Evolutionary conservation across 2,329 filamentous ascomycete species (phyloP).

Genomic region (Sporothrix inflata): DNA sequence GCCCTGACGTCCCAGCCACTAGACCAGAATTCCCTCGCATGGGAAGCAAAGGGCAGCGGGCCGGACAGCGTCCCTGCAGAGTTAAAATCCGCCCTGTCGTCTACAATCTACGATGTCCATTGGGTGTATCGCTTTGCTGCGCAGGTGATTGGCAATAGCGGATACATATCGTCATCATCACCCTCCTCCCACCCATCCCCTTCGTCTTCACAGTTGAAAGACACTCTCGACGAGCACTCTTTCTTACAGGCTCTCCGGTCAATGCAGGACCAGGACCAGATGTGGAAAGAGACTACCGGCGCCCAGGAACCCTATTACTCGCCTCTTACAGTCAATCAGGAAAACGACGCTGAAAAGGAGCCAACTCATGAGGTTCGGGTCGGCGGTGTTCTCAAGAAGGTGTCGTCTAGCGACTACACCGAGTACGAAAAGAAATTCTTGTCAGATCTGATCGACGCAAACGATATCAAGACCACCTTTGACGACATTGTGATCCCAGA

Average conservation of each 20-base stretch:
- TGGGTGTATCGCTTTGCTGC: conserved; percentile 42
- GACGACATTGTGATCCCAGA: conserved; percentile 79
- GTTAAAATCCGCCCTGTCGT: conserved; percentile 24
- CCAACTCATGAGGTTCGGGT: conserved; percentile 24
- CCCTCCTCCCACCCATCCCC: neutral
- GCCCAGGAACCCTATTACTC: conserved; percentile 39
- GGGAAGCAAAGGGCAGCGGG: neutral
- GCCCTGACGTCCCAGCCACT: conserved; percentile 41
- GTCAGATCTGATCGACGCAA: conserved; percentile 77
- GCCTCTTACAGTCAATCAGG: conserved; percentile 28
- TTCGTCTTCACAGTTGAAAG: conserved; percentile 13
- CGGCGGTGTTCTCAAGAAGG: conserved; percentile 20
- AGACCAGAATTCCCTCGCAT: conserved; percentile 28
- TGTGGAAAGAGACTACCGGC: conserved; percentile 35
- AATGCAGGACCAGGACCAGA: conserved; percentile 37
- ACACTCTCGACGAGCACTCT: conserved; percentile 26
- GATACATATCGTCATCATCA: conserved; percentile 5
- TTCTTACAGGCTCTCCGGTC: conserved; percentile 38
- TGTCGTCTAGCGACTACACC: conserved; percentile 48
- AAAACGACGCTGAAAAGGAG: neutral
- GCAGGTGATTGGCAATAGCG: conserved; percentile 36
- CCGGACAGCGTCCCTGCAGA: neutral
- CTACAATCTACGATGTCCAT: conserved; percentile 40
- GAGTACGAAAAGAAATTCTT: conserved; percentile 82
- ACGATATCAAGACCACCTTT: conserved; percentile 85